Evolutionary conservation across 345 rosid species (phyloP), one percentile per base, ranked within the genome.

Genomic region (Nephelium lappaceum): DNA sequence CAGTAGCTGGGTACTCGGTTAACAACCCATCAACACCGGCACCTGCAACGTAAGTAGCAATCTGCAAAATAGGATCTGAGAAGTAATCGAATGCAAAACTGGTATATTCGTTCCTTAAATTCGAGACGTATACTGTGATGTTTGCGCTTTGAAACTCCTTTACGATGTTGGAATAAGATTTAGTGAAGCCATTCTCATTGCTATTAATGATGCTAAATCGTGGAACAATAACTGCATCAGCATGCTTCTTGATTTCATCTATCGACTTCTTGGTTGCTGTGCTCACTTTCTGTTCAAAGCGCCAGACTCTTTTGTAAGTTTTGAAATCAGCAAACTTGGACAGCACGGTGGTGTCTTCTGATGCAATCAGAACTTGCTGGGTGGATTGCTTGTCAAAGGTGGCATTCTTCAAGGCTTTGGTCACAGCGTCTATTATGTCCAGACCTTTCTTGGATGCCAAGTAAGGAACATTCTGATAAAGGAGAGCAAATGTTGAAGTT

Each of bases 1-100:
- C 97, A 0, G 98, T 93, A 69, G 84, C 94, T 9, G 98, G 98
- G 83, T 79, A 95, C 66, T 95, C 95, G 0, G 96, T 95, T 63
- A 90, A 43, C 72, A 93, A 73, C 18, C 98, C 98, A 80, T 93
- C 92, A 23, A 93, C 89, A 19, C 74, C 83, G 2, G 80, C 58
- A 24, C 86, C 93, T 74, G 79, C 78, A 45, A 81, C 65, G 76
- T 82, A 90, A 42, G 95, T 88, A 38, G 97, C 97, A 75, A 94
- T 73, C 84, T 95, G 97, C 55, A 84, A 11, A 0, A 73, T 80
- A 19, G 99, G 97, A 83, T 95, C 98, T 3, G 97, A 76, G 27
- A 84, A 83, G 89, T 76, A 95, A 87, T 93, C 98, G 14, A 87
- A 91, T 11, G 91, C 81, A 31, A 91, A 85, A 19, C 93, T 4